Conservation (phyloP, 1,139 yeast genomes). For the Saccharomyces pastorianus region DNA sequence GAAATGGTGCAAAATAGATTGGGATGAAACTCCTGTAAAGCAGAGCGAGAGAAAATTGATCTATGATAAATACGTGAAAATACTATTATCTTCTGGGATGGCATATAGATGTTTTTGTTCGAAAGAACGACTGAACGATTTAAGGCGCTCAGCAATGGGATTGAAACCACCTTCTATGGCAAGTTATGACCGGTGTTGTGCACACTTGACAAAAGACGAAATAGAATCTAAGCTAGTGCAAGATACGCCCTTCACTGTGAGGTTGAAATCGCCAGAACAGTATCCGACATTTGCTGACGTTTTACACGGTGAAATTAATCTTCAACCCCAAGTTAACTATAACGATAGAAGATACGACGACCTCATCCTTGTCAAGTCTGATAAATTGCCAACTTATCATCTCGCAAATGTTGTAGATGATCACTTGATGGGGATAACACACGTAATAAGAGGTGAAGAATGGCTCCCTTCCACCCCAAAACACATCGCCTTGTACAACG, state of each 20-base stretch:
- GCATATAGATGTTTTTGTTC: slow-evolving; percentile 88
- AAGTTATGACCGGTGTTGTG: slow-evolving; percentile 81
- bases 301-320: slow-evolving; percentile 64
- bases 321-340: slow-evolving; percentile 71
- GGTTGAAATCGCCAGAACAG: slow-evolving; percentile 60
- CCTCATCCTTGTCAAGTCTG: slow-evolving; percentile 80
- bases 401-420: slow-evolving; percentile 95
- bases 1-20: slow-evolving; percentile 63
- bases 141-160: slow-evolving; percentile 64
- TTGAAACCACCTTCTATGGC: slow-evolving; percentile 86
- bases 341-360: slow-evolving; percentile 78
- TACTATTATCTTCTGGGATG: slow-evolving; percentile 51
- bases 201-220: slow-evolving; percentile 38
- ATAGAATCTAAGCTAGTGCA: slow-evolving; percentile 31
- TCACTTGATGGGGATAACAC: slow-evolving; percentile 84
- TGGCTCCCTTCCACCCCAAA: slow-evolving; percentile 97
- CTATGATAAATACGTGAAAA: slow-evolving; percentile 50
- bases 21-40: slow-evolving; percentile 82
- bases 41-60: slow-evolving; percentile 73
- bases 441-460: slow-evolving; percentile 94
- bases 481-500: slow-evolving; percentile 76
- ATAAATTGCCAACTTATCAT: slow-evolving; percentile 91
- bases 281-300: slow-evolving; percentile 66
- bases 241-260: slow-evolving; percentile 39
- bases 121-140: slow-evolving; percentile 57